Base-by-base conservation (phyloP, 2,329 filamentous ascomycete genomes). In the Coniochaeta hoffmannii region DNA sequence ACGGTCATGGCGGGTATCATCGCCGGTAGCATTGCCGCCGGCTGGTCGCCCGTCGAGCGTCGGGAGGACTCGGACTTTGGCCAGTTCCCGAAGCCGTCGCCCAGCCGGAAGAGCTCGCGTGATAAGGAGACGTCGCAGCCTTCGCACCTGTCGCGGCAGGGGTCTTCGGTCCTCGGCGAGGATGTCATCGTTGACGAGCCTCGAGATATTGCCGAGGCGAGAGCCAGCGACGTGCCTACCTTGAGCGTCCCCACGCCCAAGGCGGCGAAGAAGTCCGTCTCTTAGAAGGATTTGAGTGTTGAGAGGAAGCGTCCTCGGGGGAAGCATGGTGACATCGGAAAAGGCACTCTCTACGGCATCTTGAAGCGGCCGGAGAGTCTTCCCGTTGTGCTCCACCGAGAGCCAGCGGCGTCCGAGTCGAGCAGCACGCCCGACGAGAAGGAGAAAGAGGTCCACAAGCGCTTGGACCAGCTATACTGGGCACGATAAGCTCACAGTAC, bases 1-100 rank as follows among this genome's bases (percentile, higher is more conserved):
- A 85, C 86, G 8, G 88, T 90, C 58, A 91, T 91, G 88, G 87
- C 88, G n/a, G 89, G 89, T 58, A 86, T 92, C 56, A 83, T 92
- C 52, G 89, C 88, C 9, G 88, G 87, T 44, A 87, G 86, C 64
- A 82, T 92, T 32, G 88, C 84, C 32, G 87, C 85, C 14, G 87
- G 86, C 30, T 92, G 88, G 88, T 89, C 87, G 50, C 88, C 88
- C 1, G 80, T 85, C 55, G 85, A 86, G 57, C 73, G 81, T 9
- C 72, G 69, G 51, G 65, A 62, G 17, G 71, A 69, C 53, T 64
- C 68, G 28, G 71, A 72, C 53, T 72, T 72, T 54, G 64, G 63
- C 17, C 66, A 68, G 54, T 65, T 67, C 53, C 68, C 65, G 38
- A 66, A 66, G 14, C 63, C 67, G 28, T 58, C 64, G 12, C 65